phyloP scores from a whole-genome alignment of 768 basidiomycete genomes.

The Chalciporus sphaerocephalus region DNA sequence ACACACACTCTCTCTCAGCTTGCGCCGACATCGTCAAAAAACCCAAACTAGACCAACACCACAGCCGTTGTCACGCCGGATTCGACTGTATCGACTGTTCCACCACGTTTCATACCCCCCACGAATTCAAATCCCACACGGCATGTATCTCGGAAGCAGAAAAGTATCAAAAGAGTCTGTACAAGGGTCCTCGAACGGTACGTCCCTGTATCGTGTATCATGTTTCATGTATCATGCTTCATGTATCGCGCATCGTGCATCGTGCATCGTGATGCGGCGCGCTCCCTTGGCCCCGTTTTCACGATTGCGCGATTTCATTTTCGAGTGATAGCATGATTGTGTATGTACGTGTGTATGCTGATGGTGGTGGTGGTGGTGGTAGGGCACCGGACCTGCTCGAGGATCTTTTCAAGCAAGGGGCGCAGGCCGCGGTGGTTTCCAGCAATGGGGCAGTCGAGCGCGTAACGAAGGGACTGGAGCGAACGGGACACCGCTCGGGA shows the following conservation, averaged over 20 bases:
- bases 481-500: constrained; percentile 69
- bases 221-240: too few species aligned
- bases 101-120: constrained; percentile 72
- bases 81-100: constrained; percentile 89
- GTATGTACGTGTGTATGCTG: not conserved
- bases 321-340: not conserved
- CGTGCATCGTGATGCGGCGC: too few species aligned
- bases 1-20: constrained; percentile 32
- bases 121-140: constrained; percentile 78
- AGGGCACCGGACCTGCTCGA: constrained; percentile 15
- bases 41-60: constrained; percentile 85
- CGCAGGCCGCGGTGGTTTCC: constrained; percentile 32
- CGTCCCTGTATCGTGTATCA: too few species aligned
- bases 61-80: constrained; percentile 52
- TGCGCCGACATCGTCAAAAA: constrained; percentile 91
- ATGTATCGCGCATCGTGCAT: too few species aligned
- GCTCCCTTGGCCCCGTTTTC: not conserved
- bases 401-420: constrained; percentile 21
- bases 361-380: constrained; percentile 3
- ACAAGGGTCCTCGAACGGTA: constrained; percentile 68
- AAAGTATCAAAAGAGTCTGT: constrained; percentile 85
- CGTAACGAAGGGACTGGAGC: constrained; percentile 48
- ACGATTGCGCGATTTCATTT: not conserved
- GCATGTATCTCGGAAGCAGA: constrained; percentile 87
- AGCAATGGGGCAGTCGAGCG: constrained; percentile 16